Percentiles rank a stretch among this genome's conserved stretches.
Evolutionary conservation across 805 yeast species (phyloP).

Genomic region (Millerago galiae): DNA sequence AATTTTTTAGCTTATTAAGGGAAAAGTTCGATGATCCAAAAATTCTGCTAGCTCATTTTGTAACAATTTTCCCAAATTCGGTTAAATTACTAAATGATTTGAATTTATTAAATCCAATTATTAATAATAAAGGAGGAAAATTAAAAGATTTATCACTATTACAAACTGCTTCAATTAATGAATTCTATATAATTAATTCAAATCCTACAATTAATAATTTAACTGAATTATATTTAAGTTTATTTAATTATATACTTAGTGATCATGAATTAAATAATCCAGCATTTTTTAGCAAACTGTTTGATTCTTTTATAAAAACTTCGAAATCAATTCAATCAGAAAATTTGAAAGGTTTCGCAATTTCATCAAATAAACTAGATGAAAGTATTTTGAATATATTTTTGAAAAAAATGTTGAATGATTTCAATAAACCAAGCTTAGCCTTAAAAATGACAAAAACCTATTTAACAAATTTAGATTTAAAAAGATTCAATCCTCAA

Average conservation of each 20-base stretch:
- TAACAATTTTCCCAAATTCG: conserved; percentile 14
- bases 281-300: not conserved
- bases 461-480: conserved; percentile 6
- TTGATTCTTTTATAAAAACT: not conserved
- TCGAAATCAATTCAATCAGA: not conserved
- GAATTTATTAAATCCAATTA: conserved; percentile 13
- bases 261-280: not conserved
- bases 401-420: conserved; percentile 7
- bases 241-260: conserved; percentile 8
- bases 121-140: conserved; percentile 1
- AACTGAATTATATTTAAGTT: conserved; percentile 13
- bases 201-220: conserved; percentile 12
- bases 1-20: conserved; percentile 14
- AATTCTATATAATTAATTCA: conserved; percentile 6
- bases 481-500: conserved; percentile 7
- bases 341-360: conserved; percentile 8
- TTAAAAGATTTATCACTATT: not conserved
- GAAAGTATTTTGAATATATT: conserved; percentile 14
- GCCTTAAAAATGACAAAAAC: conserved; percentile 14
- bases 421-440: conserved; percentile 7
- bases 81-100: conserved; percentile 10
- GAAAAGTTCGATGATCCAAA: conserved; percentile 15
- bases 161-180: conserved; percentile 6
- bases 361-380: conserved; percentile 11
- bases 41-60: conserved; percentile 18